Conservation (phyloP, 176 grass and related monocot genomes). For the Juncus inflexus region DNA sequence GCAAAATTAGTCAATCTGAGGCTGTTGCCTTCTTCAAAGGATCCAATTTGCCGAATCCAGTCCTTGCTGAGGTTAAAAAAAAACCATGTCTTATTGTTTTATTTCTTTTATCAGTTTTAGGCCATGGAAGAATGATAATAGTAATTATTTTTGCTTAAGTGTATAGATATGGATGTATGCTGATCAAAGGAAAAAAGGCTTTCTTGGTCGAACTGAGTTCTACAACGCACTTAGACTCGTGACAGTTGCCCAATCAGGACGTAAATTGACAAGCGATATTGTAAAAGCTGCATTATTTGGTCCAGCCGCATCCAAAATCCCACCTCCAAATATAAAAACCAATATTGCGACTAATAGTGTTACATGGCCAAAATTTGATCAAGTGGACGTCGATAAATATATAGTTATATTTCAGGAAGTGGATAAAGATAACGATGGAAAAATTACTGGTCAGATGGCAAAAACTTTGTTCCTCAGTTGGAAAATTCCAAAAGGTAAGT, state of each 20-base stretch:
- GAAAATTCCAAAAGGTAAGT: slow-evolving; percentile 25
- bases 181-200: slow-evolving; percentile 9
- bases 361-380: slow-evolving; percentile 22
- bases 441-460: slow-evolving; percentile 27
- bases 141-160: too few species aligned
- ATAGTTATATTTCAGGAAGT: slow-evolving; percentile 17
- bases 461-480: slow-evolving; percentile 25
- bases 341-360: background rate
- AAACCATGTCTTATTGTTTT: too few species aligned
- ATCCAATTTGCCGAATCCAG: background rate
- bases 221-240: slow-evolving; percentile 27
- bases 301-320: slow-evolving; percentile 24
- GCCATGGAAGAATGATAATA: too few species aligned
- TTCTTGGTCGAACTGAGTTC: slow-evolving; percentile 17
- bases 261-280: slow-evolving; percentile 6
- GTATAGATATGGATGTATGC: slow-evolving; percentile 18
- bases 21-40: slow-evolving; percentile 15
- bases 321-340: slow-evolving; percentile 18
- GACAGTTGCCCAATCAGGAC: slow-evolving; percentile 14
- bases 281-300: slow-evolving; percentile 19
- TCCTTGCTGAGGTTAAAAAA: background rate
- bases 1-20: background rate
- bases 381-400: slow-evolving; percentile 26
- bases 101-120: too few species aligned
- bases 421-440: slow-evolving; percentile 29